These are phyloP conservation scores for Penicillium bialowiezense DNA, from an alignment of 495 filamentous ascomycete genomes.

Conservation along the genomic window DNA sequence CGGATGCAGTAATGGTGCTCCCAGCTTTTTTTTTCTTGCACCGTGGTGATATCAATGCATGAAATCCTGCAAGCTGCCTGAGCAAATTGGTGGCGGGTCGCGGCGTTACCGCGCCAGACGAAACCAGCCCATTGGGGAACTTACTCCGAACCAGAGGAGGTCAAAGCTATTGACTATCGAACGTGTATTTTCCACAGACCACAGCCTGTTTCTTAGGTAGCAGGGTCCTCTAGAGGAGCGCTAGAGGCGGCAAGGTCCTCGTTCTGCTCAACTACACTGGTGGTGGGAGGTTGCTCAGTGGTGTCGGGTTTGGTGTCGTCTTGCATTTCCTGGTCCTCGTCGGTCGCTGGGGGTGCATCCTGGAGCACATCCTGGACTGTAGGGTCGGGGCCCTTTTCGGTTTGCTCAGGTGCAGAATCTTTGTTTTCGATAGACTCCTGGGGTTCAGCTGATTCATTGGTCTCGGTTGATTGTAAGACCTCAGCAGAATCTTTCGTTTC, in stretches of 20 bases:
- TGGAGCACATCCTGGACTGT: not conserved
- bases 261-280: conserved; percentile 6
- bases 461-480: not conserved
- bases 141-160: conserved; percentile 18
- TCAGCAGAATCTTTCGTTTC: not conserved
- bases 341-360: conserved; percentile 11
- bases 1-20: conserved; percentile 6
- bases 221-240: conserved; percentile 8
- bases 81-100: conserved; percentile 10
- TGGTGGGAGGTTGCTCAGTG: conserved; percentile 10
- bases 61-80: conserved; percentile 13
- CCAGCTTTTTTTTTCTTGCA: not conserved
- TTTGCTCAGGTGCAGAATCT: not conserved
- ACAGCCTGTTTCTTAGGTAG: conserved; percentile 13
- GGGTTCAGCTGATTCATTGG: conserved; percentile 9
- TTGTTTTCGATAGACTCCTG: not conserved
- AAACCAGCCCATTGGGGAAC: conserved; percentile 16
- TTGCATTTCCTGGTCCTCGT: conserved; percentile 10
- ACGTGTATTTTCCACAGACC: conserved; percentile 8
- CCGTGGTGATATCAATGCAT: conserved; percentile 21
- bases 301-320: conserved; percentile 11
- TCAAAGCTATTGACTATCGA: conserved; percentile 14
- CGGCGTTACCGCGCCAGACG: conserved; percentile 2
- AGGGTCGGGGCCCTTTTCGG: conserved; percentile 11
- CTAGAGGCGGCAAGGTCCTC: conserved; percentile 14